Percentiles rank a stretch among this genome's conserved stretches.
phyloP scores from a whole-genome alignment of 2,329 filamentous ascomycete species.

The Trichophyton benhamiae region DNA sequence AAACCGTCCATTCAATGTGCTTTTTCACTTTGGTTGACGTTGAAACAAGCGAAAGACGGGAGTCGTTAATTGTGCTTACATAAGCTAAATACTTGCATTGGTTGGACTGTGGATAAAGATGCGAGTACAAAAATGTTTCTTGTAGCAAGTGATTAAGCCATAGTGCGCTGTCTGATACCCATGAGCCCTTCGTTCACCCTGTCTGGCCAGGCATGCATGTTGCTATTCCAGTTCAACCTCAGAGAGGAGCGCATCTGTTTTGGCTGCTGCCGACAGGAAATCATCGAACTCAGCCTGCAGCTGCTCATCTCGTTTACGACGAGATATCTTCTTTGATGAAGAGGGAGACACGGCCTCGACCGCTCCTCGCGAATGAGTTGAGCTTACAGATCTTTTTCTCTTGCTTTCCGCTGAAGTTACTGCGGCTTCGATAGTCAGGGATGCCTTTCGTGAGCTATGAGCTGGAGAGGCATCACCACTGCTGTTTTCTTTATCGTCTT shows the following conservation, averaged over 20 bases:
- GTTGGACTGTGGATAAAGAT: neutral
- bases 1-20: neutral
- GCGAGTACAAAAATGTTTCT: neutral
- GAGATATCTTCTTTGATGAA: slow-evolving; percentile 17
- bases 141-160: neutral
- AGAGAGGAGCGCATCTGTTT: neutral
- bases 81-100: neutral
- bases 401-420: slow-evolving; percentile 17
- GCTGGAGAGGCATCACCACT: slow-evolving; percentile 6
- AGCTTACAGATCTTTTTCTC: slow-evolving; percentile 16
- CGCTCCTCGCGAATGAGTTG: slow-evolving; percentile 1
- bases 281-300: slow-evolving; percentile 1
- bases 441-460: slow-evolving; percentile 6
- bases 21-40: neutral
- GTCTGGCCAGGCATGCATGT: neutral
- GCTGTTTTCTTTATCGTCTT: slow-evolving; percentile 6
- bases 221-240: neutral
- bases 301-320: slow-evolving; percentile 3
- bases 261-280: neutral
- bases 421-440: slow-evolving; percentile 11
- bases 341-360: slow-evolving; percentile 6
- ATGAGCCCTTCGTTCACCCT: neutral
- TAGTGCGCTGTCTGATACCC: neutral
- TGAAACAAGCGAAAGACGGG: neutral
- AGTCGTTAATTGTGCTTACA: neutral